Percentiles rank a stretch among this genome's conserved stretches.
These are phyloP conservation scores for Vaccinium vitisidaea DNA, from an alignment of 148 eudicot species.

Conservation along the genomic window DNA sequence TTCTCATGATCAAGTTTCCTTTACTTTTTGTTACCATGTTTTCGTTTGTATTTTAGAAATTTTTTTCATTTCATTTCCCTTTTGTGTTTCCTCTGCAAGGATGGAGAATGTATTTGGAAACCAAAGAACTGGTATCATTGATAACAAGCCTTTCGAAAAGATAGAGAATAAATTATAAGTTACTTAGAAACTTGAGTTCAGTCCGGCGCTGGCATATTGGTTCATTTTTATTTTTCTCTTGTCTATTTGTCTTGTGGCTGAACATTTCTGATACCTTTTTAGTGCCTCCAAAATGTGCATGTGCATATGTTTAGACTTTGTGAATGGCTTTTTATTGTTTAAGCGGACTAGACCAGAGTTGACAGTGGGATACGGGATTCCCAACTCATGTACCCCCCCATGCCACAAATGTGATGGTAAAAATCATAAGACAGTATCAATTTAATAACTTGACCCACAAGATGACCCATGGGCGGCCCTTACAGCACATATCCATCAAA, in stretches of 20 bases:
- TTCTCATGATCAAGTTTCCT: background rate
- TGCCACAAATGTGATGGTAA: too few species aligned
- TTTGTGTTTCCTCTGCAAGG: background rate
- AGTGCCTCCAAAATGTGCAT: background rate
- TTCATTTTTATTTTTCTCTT: background rate
- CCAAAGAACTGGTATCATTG: constrained; percentile 4
- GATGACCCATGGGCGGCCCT: background rate
- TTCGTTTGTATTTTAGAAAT: background rate
- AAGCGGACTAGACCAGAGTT: background rate
- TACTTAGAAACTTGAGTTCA: background rate
- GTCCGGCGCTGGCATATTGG: background rate
- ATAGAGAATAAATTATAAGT: background rate
- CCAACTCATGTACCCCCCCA: background rate
- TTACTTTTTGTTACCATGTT: background rate
- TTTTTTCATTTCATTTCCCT: background rate
- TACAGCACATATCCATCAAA: background rate
- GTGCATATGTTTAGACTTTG: background rate
- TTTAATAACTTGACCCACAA: background rate
- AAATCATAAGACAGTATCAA: background rate
- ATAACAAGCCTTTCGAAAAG: background rate
- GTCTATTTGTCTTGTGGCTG: constrained; percentile 4
- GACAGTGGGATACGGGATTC: background rate
- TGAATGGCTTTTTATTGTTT: background rate
- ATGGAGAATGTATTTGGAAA: background rate
- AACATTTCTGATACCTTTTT: background rate